phyloP scores from a whole-genome alignment of 2,329 filamentous ascomycete genomes.

The Byssochlamys sp. region DNA sequence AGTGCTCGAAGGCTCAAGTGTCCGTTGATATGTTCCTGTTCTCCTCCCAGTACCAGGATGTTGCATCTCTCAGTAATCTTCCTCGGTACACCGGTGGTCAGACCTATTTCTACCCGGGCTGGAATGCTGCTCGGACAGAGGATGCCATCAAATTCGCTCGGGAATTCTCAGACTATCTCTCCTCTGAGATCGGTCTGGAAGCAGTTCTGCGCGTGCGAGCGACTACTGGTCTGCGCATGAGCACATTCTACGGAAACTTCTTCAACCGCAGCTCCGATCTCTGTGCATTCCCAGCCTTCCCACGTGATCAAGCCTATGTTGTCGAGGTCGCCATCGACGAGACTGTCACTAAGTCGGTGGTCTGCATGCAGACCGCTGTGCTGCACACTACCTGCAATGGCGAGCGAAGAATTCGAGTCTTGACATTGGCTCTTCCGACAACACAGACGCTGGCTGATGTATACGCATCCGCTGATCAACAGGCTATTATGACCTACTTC shows the following conservation, averaged over 20 bases:
- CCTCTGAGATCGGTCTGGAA: constrained; percentile 88
- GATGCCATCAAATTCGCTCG: constrained; percentile 96
- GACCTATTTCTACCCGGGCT: constrained; percentile 96
- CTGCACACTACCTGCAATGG: constrained; percentile 97
- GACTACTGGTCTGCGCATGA: constrained; percentile 90
- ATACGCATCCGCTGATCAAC: constrained; percentile 89
- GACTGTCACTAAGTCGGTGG: constrained; percentile 77
- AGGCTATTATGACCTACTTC: constrained; percentile 86
- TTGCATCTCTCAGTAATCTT: constrained; percentile 88
- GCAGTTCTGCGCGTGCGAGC: constrained; percentile 91
- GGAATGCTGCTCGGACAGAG: constrained; percentile 86
- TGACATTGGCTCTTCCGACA: constrained; percentile 86
- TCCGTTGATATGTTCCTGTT: constrained; percentile 98
- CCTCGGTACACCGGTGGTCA: constrained; percentile 94
- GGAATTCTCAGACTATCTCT: constrained; percentile 95
- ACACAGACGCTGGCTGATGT: constrained; percentile 83
- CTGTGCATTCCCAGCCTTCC: constrained; percentile 95
- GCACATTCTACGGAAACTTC: constrained; percentile 97
- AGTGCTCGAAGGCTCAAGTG: constrained; percentile 97
- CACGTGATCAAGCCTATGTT: constrained; percentile 91
- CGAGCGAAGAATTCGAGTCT: constrained; percentile 84
- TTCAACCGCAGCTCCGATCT: constrained; percentile 97
- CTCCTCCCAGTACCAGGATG: constrained; percentile 91
- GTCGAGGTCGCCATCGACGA: constrained; percentile 98
- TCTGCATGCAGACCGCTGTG: constrained; percentile 88